Evolutionary conservation across 257 asterid species (phyloP), one percentile per base, ranked within the genome.

Genomic region (Fraxinus cuspidata): DNA sequence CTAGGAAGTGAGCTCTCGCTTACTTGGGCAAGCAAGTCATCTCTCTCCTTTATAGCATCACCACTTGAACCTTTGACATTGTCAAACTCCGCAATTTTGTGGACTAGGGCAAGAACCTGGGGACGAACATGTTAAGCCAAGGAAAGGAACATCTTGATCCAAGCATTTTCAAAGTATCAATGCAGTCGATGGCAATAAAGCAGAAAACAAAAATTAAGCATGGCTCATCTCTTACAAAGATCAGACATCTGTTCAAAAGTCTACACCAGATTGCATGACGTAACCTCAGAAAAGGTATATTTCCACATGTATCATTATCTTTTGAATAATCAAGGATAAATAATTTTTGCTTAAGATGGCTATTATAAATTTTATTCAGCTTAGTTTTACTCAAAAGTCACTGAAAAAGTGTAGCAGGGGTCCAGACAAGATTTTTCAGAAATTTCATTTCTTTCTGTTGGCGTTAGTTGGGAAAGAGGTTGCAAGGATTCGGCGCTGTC

Each of bases 41-140:
- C 92, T 77, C 90, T 88, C 87, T 87, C 92, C 76, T 87, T 89
- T 80, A 89, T 79, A 71, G 87, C 91, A 78, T 87, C 94, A 56
- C 68, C 70, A 79, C 82, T 81, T 75, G 89, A 76, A 78, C 73
- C 83, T 63, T 81, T 71, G 3, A 73, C 77, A 73, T 74, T 78
- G 27, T 84, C 77, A 71, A 77, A 79, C 79, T 86, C 93, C 23
- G 82, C 73, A 73, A 86, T 78, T 84, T 90, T 89, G 28, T 84
- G 86, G 81, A 85, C 88, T 74, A 96, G 85, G 79, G 89, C 71
- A 73, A 88, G 83, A 80, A 93, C 96, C 99, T 96, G 92, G 72
- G 76, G 56, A 74, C 58, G 75, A 74, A 71, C 74, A 81, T 58
- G 76, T 74, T 21, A 74, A 78, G 31, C 71, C 64, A 1, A 28